phyloP scores from a whole-genome alignment of 805 yeast genomes.

The Barnettozyma pratensis region DNA sequence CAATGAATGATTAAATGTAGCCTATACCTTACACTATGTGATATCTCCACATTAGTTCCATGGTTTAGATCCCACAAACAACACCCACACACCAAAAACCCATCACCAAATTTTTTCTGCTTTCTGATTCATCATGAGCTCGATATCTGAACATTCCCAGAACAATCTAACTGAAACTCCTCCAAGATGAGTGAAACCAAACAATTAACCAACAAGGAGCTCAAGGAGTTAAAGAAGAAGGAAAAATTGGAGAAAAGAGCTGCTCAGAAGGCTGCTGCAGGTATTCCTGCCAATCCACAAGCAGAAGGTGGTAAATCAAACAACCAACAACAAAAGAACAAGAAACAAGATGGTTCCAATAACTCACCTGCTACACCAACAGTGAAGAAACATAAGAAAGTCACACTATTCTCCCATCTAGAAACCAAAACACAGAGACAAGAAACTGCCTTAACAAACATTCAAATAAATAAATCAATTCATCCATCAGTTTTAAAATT shows the following conservation, averaged over 20 bases:
- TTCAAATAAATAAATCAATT: constrained; percentile 42
- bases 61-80: background rate
- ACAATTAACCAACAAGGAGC: constrained; percentile 65
- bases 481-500: constrained; percentile 82
- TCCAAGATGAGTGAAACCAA: constrained; percentile 18
- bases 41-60: too few species aligned
- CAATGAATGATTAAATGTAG: too few species aligned
- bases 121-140: too few species aligned
- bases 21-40: too few species aligned
- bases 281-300: constrained; percentile 38
- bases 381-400: constrained; percentile 35
- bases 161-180: too few species aligned
- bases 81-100: constrained; percentile 2
- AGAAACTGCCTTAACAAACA: constrained; percentile 23
- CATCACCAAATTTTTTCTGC: background rate
- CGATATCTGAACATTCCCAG: too few species aligned
- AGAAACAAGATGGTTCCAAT: constrained; percentile 3
- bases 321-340: constrained; percentile 35
- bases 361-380: background rate
- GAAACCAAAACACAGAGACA: constrained; percentile 76
- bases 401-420: constrained; percentile 70
- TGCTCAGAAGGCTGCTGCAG: constrained; percentile 71
- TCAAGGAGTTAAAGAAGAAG: constrained; percentile 80
- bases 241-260: constrained; percentile 93
- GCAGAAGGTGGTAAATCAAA: constrained; percentile 23